A percentile compares a stretch with the other conserved stretches of the same genome.
Conservation (phyloP, 1,284 basidiomycete species). For the Leccinum griseonigrum region DNA sequence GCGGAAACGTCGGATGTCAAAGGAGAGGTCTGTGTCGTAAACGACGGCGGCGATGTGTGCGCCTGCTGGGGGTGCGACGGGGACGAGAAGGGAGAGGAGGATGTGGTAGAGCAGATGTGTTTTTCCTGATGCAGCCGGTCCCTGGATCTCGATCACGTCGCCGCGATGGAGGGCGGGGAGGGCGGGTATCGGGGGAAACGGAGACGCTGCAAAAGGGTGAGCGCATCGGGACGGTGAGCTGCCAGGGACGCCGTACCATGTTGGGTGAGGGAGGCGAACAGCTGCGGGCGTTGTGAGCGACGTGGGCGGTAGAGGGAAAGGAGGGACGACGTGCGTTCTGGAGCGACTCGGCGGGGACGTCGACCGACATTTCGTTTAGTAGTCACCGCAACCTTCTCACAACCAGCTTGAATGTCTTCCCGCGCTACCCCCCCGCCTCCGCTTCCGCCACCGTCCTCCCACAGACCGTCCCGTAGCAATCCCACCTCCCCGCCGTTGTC, state of each 20-base stretch:
- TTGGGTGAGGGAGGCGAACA: slow-evolving; percentile 21
- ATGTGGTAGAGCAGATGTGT: slow-evolving; percentile 69
- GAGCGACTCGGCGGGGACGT: slow-evolving; percentile 46
- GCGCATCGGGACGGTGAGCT: background rate
- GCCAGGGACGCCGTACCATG: slow-evolving; percentile 11
- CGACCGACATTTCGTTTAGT: slow-evolving; percentile 13
- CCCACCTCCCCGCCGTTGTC: slow-evolving; percentile 36
- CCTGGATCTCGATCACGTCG: slow-evolving; percentile 72
- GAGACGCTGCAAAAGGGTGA: slow-evolving; percentile 16
- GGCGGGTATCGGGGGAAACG: slow-evolving; percentile 30
- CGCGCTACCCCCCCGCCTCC: slow-evolving; percentile 40
- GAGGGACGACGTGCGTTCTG: slow-evolving; percentile 37
- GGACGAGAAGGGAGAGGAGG: slow-evolving; percentile 59
- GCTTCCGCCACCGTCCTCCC: slow-evolving; percentile 31
- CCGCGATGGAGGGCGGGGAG: slow-evolving; percentile 29
- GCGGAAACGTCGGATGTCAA: slow-evolving; percentile 54
- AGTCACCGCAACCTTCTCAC: slow-evolving; percentile 6
- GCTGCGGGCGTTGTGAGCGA: slow-evolving; percentile 20
- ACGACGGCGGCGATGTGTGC: slow-evolving; percentile 59
- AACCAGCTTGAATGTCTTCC: slow-evolving; percentile 27
- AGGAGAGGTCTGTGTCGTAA: slow-evolving; percentile 66
- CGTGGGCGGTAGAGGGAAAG: background rate
- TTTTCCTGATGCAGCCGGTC: slow-evolving; percentile 70
- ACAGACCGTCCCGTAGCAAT: slow-evolving; percentile 32
- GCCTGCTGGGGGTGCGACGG: slow-evolving; percentile 33